These are phyloP conservation scores for Solanum medicagineum DNA, from an alignment of 257 asterid genomes.

Conservation along the genomic window DNA sequence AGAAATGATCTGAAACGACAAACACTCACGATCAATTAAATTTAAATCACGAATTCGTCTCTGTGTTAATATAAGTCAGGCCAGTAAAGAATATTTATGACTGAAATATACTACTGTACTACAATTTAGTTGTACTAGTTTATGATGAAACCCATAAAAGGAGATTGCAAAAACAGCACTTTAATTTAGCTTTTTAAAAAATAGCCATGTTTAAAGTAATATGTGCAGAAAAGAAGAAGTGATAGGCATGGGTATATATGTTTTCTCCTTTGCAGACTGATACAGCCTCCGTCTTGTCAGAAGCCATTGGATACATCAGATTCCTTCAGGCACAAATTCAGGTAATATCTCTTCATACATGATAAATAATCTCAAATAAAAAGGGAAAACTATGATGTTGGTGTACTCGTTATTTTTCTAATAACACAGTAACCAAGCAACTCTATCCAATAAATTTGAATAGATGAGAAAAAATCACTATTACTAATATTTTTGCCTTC, in stretches of 20 bases:
- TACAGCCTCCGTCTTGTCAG: conserved; percentile 97
- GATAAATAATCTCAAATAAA: too few species aligned
- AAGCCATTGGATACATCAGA: conserved; percentile 85
- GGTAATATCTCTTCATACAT: conserved; percentile 7
- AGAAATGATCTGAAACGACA: too few species aligned
- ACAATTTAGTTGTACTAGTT: neutral
- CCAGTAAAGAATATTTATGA: neutral
- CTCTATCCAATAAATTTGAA: neutral
- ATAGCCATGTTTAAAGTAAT: conserved; percentile 26
- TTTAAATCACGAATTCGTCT: neutral
- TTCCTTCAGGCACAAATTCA: conserved; percentile 84
- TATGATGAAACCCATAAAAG: conserved; percentile 24
- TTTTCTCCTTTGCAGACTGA: conserved; percentile 91
- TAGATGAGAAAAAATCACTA: too few species aligned
- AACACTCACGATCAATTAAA: neutral
- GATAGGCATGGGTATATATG: conserved; percentile 4
- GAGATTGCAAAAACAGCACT: neutral
- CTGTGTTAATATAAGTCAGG: neutral
- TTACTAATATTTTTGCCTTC: too few species aligned
- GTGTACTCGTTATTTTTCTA: neutral
- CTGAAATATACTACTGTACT: neutral
- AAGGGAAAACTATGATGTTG: neutral
- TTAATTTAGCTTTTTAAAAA: neutral
- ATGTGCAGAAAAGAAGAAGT: conserved; percentile 12
- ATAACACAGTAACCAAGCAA: neutral